Evolutionary conservation across 2,329 filamentous ascomycete genomes (phyloP).

Genomic region (Exserohilum turcica): DNA sequence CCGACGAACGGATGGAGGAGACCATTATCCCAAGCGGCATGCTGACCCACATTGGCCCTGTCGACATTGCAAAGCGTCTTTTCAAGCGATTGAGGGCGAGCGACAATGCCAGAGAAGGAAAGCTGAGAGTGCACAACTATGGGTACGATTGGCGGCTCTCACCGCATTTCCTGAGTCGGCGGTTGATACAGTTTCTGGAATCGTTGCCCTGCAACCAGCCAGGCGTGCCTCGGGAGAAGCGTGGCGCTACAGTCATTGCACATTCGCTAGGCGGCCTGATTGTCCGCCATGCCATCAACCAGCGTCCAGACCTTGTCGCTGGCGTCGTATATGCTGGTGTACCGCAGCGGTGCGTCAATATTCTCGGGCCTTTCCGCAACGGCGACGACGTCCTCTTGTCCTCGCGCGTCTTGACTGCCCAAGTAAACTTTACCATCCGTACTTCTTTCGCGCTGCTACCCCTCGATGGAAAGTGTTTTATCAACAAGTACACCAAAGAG

Average conservation of each 20-base stretch:
- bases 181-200: slow-evolving; percentile 75
- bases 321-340: slow-evolving; percentile 86
- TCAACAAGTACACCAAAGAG: slow-evolving; percentile 80
- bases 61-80: slow-evolving; percentile 83
- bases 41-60: slow-evolving; percentile 87
- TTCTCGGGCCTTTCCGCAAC: slow-evolving; percentile 84
- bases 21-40: slow-evolving; percentile 85
- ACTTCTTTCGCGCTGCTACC: slow-evolving; percentile 86
- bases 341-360: slow-evolving; percentile 86
- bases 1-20: slow-evolving; percentile 82
- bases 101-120: slow-evolving; percentile 73
- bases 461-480: slow-evolving; percentile 84
- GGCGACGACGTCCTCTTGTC: slow-evolving; percentile 92
- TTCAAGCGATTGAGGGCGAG: slow-evolving; percentile 77
- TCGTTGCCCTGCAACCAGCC: slow-evolving; percentile 74
- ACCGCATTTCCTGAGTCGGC: slow-evolving; percentile 73
- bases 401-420: slow-evolving; percentile 85
- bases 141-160: slow-evolving; percentile 95
- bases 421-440: slow-evolving; percentile 89
- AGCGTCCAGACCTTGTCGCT: slow-evolving; percentile 80
- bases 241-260: slow-evolving; percentile 80
- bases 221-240: slow-evolving; percentile 56
- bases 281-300: slow-evolving; percentile 84
- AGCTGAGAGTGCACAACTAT: slow-evolving; percentile 82
- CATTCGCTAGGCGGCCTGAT: slow-evolving; percentile 89